phyloP scores from a whole-genome alignment of 139 green algal species.

The Ettlia oleoabundans region DNA sequence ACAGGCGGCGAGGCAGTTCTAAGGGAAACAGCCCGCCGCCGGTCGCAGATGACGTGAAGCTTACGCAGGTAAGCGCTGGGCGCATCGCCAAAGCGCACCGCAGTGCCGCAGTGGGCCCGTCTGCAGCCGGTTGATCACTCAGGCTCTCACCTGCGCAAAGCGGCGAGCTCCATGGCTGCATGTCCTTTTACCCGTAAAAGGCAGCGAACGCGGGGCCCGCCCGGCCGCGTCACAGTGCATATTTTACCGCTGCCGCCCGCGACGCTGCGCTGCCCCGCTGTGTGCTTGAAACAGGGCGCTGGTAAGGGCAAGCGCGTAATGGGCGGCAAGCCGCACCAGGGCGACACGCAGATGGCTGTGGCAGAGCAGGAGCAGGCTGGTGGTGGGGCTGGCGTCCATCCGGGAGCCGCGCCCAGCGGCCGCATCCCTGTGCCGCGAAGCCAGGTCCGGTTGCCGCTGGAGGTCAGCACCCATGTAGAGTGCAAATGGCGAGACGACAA shows the following conservation, averaged over 20 bases:
- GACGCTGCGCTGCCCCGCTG: neutral
- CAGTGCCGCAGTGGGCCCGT: too few species aligned
- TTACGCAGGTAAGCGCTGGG: neutral
- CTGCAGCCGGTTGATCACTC: too few species aligned
- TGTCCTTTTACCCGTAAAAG: too few species aligned
- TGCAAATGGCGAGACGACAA: slow-evolving; percentile 85
- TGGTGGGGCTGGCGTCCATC: neutral
- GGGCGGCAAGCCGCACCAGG: slow-evolving; percentile 11
- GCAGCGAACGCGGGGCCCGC: too few species aligned
- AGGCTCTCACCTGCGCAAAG: too few species aligned
- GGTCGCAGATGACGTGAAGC: neutral
- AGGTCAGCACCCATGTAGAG: slow-evolving; percentile 76
- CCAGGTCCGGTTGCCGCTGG: slow-evolving; percentile 84
- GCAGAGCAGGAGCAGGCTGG: neutral
- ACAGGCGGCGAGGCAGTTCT: neutral
- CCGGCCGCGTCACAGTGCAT: too few species aligned
- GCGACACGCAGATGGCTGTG: neutral
- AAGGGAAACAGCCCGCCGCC: neutral
- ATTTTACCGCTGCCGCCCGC: neutral
- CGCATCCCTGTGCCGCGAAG: slow-evolving; percentile 8
- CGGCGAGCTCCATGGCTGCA: too few species aligned
- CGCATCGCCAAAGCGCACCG: too few species aligned
- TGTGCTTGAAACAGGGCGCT: slow-evolving; percentile 32
- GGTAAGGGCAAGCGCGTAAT: slow-evolving; percentile 53
- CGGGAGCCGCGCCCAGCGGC: slow-evolving; percentile 3